phyloP scores from a whole-genome alignment of 1,139 yeast genomes.

The Suhomyces bokatorum region DNA sequence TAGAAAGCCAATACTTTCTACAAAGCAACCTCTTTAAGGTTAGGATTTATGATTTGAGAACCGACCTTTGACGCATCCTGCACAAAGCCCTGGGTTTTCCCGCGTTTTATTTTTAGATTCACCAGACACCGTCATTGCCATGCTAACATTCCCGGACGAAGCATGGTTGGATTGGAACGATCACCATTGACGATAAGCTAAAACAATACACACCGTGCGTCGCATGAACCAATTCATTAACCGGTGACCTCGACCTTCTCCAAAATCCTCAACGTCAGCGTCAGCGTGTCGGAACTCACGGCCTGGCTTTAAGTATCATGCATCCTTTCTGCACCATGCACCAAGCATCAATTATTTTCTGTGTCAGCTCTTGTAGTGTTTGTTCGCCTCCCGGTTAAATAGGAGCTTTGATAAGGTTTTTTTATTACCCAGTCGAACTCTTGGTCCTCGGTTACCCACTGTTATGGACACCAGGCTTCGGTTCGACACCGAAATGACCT shows the following conservation, averaged over 20 bases:
- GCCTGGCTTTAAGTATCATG: no score
- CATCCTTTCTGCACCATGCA: no score
- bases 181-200: not conserved
- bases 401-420: no score
- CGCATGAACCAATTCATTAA: not conserved
- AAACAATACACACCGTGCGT: not conserved
- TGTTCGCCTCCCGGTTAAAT: no score
- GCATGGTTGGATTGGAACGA: not conserved
- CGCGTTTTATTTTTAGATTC: constrained; percentile 1
- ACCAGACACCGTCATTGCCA: not conserved
- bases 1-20: not conserved
- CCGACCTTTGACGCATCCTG: not conserved
- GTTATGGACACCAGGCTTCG: no score
- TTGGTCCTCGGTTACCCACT: no score
- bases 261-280: no score
- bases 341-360: no score
- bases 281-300: no score
- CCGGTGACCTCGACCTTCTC: not conserved
- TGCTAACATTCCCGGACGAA: not conserved
- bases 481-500: no score
- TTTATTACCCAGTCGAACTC: no score
- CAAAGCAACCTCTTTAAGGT: not conserved
- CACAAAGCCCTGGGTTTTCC: not conserved
- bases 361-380: no score
- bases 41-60: not conserved